phyloP scores from a whole-genome alignment of 208 protist genomes.

The Wallacemonas collosoma region DNA sequence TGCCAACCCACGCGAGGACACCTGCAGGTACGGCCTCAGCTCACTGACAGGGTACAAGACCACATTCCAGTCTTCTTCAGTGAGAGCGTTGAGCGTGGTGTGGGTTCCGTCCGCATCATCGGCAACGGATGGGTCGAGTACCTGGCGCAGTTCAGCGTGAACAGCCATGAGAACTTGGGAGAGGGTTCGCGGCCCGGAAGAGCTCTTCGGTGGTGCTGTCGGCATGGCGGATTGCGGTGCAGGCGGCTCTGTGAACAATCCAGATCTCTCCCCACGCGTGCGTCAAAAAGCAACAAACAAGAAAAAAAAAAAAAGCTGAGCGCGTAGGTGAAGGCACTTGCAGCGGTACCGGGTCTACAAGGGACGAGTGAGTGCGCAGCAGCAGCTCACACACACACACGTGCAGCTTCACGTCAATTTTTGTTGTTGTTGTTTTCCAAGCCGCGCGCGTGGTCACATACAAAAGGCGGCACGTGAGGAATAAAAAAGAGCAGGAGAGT shows the following conservation, averaged over 20 bases:
- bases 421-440: neutral
- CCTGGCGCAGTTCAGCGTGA: slow-evolving; percentile 20
- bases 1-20: neutral
- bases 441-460: neutral
- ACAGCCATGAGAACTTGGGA: slow-evolving; percentile 20
- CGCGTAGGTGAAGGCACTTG: too few species aligned
- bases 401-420: neutral
- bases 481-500: neutral
- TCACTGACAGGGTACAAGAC: slow-evolving; percentile 35
- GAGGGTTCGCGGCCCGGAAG: neutral
- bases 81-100: slow-evolving; percentile 30
- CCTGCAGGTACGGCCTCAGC: slow-evolving; percentile 24
- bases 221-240: neutral
- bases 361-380: neutral
- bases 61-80: slow-evolving; percentile 34
- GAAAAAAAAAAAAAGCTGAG: neutral
- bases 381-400: neutral
- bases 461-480: slow-evolving; percentile 1
- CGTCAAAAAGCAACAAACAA: neutral
- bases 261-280: too few species aligned
- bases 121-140: neutral
- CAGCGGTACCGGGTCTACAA: too few species aligned
- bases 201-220: neutral
- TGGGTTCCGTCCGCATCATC: neutral
- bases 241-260: too few species aligned